phyloP scores from a whole-genome alignment of 306 rosid species.

The cucumber (Cucumis sativus) region DNA sequence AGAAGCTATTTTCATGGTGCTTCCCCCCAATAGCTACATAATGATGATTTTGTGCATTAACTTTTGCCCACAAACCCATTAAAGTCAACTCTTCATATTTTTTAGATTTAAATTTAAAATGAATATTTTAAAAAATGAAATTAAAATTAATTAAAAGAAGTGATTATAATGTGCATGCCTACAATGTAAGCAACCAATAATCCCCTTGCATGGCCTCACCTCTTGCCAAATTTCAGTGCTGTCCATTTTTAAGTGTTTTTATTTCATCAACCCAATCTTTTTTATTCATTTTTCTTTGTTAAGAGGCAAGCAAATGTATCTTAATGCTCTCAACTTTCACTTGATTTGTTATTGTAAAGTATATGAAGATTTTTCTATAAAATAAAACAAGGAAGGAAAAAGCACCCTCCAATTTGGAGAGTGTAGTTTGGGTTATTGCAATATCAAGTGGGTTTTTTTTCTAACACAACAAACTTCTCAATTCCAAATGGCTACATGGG shows the following conservation, averaged over 20 bases:
- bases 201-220: neutral
- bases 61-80: slow-evolving; percentile 7
- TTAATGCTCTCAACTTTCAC: neutral
- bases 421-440: neutral
- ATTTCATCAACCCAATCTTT: neutral
- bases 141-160: neutral
- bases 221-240: neutral
- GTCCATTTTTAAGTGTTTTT: neutral
- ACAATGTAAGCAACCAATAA: neutral
- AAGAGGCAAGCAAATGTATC: neutral
- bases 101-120: neutral
- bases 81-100: slow-evolving; percentile 12
- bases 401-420: neutral
- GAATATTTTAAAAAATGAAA: no score
- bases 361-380: neutral
- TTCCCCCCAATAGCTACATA: slow-evolving; percentile 16
- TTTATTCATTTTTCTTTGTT: neutral
- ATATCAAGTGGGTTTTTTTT: neutral
- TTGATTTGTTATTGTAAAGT: neutral
- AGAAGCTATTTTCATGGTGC: neutral
- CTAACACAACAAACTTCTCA: neutral
- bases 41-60: slow-evolving; percentile 14
- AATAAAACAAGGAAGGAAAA: neutral
- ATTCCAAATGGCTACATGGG: neutral
- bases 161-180: neutral